Base-by-base conservation (phyloP, 1,284 basidiomycete genomes). In the Grifola frondosa region DNA sequence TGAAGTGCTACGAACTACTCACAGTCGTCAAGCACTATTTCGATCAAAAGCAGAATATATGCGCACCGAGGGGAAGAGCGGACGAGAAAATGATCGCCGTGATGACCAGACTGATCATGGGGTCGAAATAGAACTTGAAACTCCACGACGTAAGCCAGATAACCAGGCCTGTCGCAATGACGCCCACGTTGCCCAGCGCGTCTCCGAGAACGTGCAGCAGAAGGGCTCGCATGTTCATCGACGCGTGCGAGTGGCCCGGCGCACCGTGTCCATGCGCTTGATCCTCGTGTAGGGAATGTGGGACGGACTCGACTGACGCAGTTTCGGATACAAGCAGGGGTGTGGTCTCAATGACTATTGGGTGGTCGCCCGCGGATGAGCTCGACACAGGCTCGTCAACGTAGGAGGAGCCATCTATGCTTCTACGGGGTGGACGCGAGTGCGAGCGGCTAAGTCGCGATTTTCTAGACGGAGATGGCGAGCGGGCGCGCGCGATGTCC, bases 181-280 rank as follows among this genome's bases (percentile, higher is more conserved):
- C 97, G 49, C 97, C 97, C 50, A 98, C 88, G 65, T 99, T 99
- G 45, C 97, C 96, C 30, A 97, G 76, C 19, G 97, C 97, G 69
- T 99, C 97, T 25, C 97, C 96, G 30, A 99, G 67, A 20, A 99
- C 96, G 66, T 99, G 97, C 19, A 99, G 69, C 44, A 99, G 77
- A 4, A 99, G 78, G 22, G 94, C 97, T 24, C 75, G 88, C 94
- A 99, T 98, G 69, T 98, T 99, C 96, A 99, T 98, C 5, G 85
- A 90, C 15, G 87, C 84, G 60, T 91, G 87, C 1, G 72, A 63
- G 59, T 89, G 86, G 8, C 70, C 69, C 52, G 77, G 72, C 8
- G 53, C 60, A 25, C 48, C 52, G 10, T 47, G 37, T 16, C 44
- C 37, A 37, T 56, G 53, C 1, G 34, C 40, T 26, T 49, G 47